Percentiles rank a stretch among this genome's conserved stretches.
phyloP scores from a whole-genome alignment of 2,329 filamentous ascomycete genomes.

The Pyrenochaeta sp. region DNA sequence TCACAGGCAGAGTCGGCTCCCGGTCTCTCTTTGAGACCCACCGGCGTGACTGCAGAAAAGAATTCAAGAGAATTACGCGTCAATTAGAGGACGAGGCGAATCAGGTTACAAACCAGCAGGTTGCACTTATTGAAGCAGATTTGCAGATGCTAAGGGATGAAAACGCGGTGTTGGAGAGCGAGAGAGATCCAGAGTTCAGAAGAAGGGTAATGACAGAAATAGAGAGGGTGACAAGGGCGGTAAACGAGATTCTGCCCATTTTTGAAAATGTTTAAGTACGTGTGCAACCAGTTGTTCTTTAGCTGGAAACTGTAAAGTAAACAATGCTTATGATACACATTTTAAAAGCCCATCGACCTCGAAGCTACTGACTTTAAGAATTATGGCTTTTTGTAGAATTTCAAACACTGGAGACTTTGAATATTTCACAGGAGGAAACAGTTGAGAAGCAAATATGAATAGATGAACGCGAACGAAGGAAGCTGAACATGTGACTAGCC shows the following conservation, averaged over 20 bases:
- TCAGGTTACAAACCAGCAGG: slow-evolving; percentile 13
- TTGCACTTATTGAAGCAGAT: slow-evolving; percentile 21
- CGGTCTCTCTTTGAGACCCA: slow-evolving; percentile 17
- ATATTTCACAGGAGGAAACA: no score
- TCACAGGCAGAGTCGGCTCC: slow-evolving; percentile 16
- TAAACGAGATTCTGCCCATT: slow-evolving; percentile 6
- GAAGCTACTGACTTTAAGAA: no score
- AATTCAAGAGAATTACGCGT: not conserved
- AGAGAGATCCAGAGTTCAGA: slow-evolving; percentile 25
- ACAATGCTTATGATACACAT: no score
- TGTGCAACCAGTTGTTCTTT: no score
- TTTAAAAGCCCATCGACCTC: no score
- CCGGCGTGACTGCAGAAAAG: slow-evolving; percentile 10
- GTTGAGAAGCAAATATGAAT: no score
- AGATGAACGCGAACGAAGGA: no score
- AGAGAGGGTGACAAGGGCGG: slow-evolving; percentile 8
- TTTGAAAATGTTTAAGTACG: not conserved
- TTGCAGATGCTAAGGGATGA: slow-evolving; percentile 24
- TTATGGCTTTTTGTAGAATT: no score
- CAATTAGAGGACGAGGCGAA: slow-evolving; percentile 11
- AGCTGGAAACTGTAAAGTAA: no score
- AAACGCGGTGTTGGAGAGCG: slow-evolving; percentile 28
- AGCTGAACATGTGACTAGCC: no score
- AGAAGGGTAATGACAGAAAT: slow-evolving; percentile 12
- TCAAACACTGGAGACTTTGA: no score